Evolutionary conservation across 768 basidiomycete genomes (phyloP), one percentile per base, ranked within the genome.

Genomic region (Suillus fuscotomentosus): DNA sequence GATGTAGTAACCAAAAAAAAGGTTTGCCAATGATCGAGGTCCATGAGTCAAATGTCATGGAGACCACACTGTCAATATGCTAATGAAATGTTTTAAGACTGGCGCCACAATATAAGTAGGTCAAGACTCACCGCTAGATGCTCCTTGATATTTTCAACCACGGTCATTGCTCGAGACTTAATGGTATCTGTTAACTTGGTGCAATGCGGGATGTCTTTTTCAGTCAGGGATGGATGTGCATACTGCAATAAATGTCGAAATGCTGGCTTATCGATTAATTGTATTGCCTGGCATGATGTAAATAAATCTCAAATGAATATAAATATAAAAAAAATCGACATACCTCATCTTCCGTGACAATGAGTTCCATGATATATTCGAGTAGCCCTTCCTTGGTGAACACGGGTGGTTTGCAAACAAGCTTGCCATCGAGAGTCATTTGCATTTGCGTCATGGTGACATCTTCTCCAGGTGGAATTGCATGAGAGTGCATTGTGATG

Each of bases 31-130:
- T 56, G 5, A 65, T 62, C 8, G 62, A 70, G 39, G 50, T 67
- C 69, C 70, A 65, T 6, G 51, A 54, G 61, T 71, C 67, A 24
- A 70, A 69, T 1, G 65, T 69, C 20, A 66, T 39, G 11, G 48
- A 66, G 5, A 66, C 39, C 0, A n/a, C 2, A 22, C n/a, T 22
- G 4, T 47, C n/a, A 47, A 47, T 5, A n/a, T 47, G n/a, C 45
- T 47, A 27, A 27, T 27, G 24, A 27, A 27, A 27, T 27, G 24
- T 27, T 27, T 27, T 2, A 27, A 2, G 24, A 27, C 24, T 27
- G 24, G 24, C 24, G n/a, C n/a, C 24, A 27, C 24, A 27, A 27
- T 27, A 27, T 27, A 27, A 27, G 24, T 27, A 27, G 24, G 45
- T 5, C 2, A 47, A 47, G 3, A 47, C 45, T 47, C 45, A 47